Evolutionary conservation across 345 rosid species (phyloP).

Genomic region (Lepidium africanum): DNA sequence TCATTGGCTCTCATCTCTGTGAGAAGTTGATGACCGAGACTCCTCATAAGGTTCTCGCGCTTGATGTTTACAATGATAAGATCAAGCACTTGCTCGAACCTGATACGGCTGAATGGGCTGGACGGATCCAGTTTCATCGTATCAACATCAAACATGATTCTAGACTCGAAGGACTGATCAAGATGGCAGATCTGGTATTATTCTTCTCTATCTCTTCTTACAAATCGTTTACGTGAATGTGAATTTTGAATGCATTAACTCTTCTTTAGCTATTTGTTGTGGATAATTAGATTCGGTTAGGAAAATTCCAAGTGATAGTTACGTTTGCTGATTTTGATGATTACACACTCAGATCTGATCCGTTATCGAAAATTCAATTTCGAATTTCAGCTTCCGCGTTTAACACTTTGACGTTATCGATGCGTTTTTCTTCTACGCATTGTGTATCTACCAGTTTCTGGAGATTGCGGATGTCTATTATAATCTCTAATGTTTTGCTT

Average conservation of each 20-base stretch:
- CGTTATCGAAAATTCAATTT: not conserved
- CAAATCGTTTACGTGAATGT: not conserved
- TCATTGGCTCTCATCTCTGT: constrained; percentile 96
- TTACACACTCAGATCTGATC: constrained; percentile 25
- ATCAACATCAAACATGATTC: constrained; percentile 93
- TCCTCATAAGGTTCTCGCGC: constrained; percentile 77
- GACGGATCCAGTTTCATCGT: constrained; percentile 95
- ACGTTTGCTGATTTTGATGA: not conserved
- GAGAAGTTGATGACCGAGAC: constrained; percentile 82
- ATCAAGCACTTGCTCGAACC: constrained; percentile 93
- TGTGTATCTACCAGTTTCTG: no score
- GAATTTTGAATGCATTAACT: not conserved
- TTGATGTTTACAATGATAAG: constrained; percentile 94
- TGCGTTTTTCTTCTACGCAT: no score
- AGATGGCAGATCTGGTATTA: constrained; percentile 92
- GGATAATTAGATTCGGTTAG: not conserved
- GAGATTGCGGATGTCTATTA: not conserved
- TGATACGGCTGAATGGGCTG: constrained; percentile 41
- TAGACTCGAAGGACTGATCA: constrained; percentile 90
- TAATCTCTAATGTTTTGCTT: constrained; percentile 5
- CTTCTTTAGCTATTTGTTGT: not conserved
- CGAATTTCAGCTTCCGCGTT: not conserved
- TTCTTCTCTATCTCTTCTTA: not conserved
- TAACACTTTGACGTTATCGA: not conserved
- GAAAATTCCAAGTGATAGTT: not conserved